Base-by-base conservation (phyloP, 208 protist species). In the Sergeia podlipaevii region DNA sequence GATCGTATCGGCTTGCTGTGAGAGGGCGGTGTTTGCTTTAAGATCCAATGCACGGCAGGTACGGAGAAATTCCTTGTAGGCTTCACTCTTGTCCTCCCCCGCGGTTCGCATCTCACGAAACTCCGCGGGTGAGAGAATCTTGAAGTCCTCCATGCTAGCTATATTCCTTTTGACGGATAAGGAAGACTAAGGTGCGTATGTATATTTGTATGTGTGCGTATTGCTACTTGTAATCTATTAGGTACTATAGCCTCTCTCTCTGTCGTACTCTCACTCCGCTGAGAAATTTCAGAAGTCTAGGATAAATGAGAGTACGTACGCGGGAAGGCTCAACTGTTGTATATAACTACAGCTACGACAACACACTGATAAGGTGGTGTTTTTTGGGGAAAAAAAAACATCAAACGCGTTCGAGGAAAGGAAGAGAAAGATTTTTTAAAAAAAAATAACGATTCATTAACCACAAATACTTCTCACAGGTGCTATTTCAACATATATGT, bases 31-130 rank as follows among this genome's bases (percentile, higher is more conserved):
- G 60, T 91, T 91, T 6, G 76, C 71, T 42, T 82, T 88, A 23
- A 80, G 51, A 45, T 65, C 78, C 10, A 93, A 68, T 1, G 82
- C 71, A 24, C 70, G 69, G 49, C 84, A 91, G 43, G 83, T 85
- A 18, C 46, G 41, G 21, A 80, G 34, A 47, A 86, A 85, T 27
- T 77, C 77, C 27, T 65, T 18, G 48, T 77, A 77, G 30, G 75
- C 75, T 11, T 46, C 39, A 17, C 3, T 11, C 21, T 62, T 49
- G 11, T 39, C 51, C 18, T 29, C 7, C 8, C 13, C 45, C 13
- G 4, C 43, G 26, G 28, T 51, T 10, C 29, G 39, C 13, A 49
- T 18, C 20, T 44, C 37, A 0, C 59, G 44, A 28, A 65, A 65
- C 26, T 57, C 38, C 23, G 56, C 27, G 24, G 59, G 59, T 6